Evolutionary conservation across 305 asterid genomes (phyloP).

Genomic region (Fraxinus sp.): DNA sequence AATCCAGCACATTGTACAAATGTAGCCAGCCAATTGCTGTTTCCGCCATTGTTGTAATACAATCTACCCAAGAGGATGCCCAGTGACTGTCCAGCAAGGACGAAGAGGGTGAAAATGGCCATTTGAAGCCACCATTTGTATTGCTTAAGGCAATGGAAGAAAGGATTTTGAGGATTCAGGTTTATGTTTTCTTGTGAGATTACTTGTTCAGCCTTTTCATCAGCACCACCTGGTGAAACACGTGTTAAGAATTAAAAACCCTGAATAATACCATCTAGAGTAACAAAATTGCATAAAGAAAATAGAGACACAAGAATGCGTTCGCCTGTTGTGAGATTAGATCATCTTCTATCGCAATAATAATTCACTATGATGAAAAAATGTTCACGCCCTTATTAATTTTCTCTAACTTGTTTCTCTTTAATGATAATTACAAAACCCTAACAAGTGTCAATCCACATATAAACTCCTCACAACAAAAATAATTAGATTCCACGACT

Average conservation of each 20-base stretch:
- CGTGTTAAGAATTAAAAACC: not conserved
- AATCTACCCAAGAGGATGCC: slow-evolving; percentile 47
- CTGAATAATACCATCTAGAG: not conserved
- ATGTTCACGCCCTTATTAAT: not conserved
- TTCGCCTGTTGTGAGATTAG: too few relatives aligned
- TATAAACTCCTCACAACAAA: not conserved
- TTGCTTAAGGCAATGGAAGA: not conserved
- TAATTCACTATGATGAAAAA: too few relatives aligned
- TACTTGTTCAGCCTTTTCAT: slow-evolving; percentile 15
- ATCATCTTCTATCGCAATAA: too few relatives aligned
- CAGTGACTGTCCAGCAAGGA: slow-evolving; percentile 49
- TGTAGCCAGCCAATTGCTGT: slow-evolving; percentile 57
- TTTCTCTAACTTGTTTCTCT: not conserved
- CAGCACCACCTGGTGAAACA: slow-evolving; percentile 1
- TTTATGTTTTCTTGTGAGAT: slow-evolving; percentile 3
- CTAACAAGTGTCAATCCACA: not conserved
- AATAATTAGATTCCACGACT: not conserved
- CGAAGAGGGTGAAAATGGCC: slow-evolving; percentile 38
- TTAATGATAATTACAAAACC: not conserved
- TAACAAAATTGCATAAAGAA: not conserved
- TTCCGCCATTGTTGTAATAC: slow-evolving; percentile 65
- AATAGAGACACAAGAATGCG: not conserved
- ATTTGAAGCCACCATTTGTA: slow-evolving; percentile 67
- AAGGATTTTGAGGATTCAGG: not conserved
- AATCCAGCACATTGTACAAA: slow-evolving; percentile 56